Evolutionary conservation across 371 early-diverging fungal species (phyloP), one percentile per base, ranked within the genome.

Genomic region (Mucor plumbeus): DNA sequence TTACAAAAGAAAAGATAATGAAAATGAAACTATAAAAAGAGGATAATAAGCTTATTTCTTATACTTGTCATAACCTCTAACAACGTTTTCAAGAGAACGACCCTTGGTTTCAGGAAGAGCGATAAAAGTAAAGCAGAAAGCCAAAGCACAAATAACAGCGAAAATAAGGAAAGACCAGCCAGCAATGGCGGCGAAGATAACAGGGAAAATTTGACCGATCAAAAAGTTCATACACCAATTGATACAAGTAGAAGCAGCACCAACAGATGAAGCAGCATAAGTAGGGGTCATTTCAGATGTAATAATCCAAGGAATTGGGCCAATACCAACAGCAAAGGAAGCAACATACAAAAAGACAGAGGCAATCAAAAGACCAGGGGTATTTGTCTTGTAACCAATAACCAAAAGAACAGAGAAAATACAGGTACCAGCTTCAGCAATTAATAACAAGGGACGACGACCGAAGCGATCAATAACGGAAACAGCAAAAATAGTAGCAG

Each of bases 301-400:
- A 21, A 91, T 72, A 59, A 92, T 67, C 91, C 94, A 94, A 15
- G 94, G 91, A 58, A 94, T 90, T 0, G 90, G 89, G 15, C 94
- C 92, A n/a, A 95, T 72, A 4, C 94, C 98, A 26, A 95, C 71
- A 40, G 92, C 91, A 78, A 92, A 97, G 36, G 85, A 82, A 8
- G 88, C 87, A 7, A 92, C 87, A 78, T 92, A 95, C 33, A 89
- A 59, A 68, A 92, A 87, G 56, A 93, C 82, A 59, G 88, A 82
- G 2, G 86, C 83, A 9, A 87, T 87, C 7, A 92, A 82, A 34
- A 91, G 67, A 11, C 76, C 66, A 7, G 79, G 75, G 14, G 83
- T 61, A 14, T 78, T 69, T 41, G 64, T 75, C 17, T 76, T 78
- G 5, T 85, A 81, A 7, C 78, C 88, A 17, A 89, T 64, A 5